Conservation (phyloP, 768 basidiomycete genomes). For the Pulveroboletus sp. region DNA sequence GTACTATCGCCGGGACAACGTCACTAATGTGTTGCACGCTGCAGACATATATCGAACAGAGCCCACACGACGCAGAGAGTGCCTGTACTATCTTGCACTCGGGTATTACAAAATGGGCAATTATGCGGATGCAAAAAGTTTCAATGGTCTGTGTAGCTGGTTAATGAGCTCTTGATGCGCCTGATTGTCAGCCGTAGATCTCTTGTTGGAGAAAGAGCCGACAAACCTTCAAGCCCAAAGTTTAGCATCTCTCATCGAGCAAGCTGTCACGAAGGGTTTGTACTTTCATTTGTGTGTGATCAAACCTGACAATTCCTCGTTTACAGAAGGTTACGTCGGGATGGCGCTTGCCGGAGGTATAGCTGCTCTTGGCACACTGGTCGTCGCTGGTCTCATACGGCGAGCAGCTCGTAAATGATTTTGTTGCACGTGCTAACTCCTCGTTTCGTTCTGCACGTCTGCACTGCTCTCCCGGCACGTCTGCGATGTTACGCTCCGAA, state of each 20-base stretch:
- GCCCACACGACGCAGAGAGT: constrained; percentile 85
- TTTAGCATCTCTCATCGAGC: constrained; percentile 80
- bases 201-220: constrained; percentile 90
- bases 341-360: constrained; percentile 94
- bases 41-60: constrained; percentile 91
- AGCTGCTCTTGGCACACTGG: constrained; percentile 77
- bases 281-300: constrained; percentile 1
- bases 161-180: background rate
- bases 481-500: constrained; percentile 7
- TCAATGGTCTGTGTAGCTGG: constrained; percentile 67
- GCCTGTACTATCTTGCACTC: constrained; percentile 92
- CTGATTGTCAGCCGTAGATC: constrained; percentile 43
- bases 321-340: constrained; percentile 93
- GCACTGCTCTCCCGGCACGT: constrained; percentile 9
- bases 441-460: constrained; percentile 11
- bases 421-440: constrained; percentile 12
- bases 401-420: constrained; percentile 59
- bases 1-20: background rate
- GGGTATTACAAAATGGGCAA: constrained; percentile 98
- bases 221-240: constrained; percentile 91
- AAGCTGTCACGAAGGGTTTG: constrained; percentile 77
- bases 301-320: background rate
- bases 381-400: constrained; percentile 78
- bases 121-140: constrained; percentile 87
- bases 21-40: constrained; percentile 8